phyloP scores from a whole-genome alignment of 2,329 filamentous ascomycete species.

The Neoascochyta sp. region DNA sequence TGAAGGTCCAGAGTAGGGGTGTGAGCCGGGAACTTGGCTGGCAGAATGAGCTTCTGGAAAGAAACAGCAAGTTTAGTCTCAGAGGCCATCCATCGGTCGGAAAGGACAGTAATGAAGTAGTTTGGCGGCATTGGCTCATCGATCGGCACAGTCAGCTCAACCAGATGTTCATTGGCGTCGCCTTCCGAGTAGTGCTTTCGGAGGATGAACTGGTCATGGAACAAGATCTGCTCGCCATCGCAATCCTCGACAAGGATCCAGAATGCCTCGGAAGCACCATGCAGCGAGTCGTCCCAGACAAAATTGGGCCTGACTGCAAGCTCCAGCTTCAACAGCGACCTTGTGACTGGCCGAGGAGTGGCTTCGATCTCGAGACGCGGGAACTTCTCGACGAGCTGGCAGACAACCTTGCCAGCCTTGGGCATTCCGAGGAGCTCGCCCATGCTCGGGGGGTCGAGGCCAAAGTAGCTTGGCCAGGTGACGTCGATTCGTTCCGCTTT shows the following conservation, averaged over 20 bases:
- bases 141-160: slow-evolving; percentile 95
- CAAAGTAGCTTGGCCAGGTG: slow-evolving; percentile 89
- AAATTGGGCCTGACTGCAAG: slow-evolving; percentile 92
- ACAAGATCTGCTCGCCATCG: slow-evolving; percentile 92
- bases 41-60: slow-evolving; percentile 90
- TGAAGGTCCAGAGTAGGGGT: slow-evolving; percentile 91
- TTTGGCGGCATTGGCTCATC: slow-evolving; percentile 98
- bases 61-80: slow-evolving; percentile 91
- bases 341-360: slow-evolving; percentile 89
- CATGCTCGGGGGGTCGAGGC: slow-evolving; percentile 94
- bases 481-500: slow-evolving; percentile 96
- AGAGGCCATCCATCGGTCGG: slow-evolving; percentile 97
- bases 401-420: slow-evolving; percentile 81
- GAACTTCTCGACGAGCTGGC: slow-evolving; percentile 84
- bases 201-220: slow-evolving; percentile 89
- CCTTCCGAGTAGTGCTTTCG: slow-evolving; percentile 81
- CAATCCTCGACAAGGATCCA: slow-evolving; percentile 98
- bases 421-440: slow-evolving; percentile 89
- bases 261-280: slow-evolving; percentile 85
- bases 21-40: slow-evolving; percentile 92
- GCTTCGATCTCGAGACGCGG: slow-evolving; percentile 89
- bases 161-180: slow-evolving; percentile 87
- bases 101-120: slow-evolving; percentile 94
- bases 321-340: slow-evolving; percentile 87
- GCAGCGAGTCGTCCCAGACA: slow-evolving; percentile 86